phyloP scores from a whole-genome alignment of 1,284 basidiomycete genomes.

The Apiotrichum siamense region DNA sequence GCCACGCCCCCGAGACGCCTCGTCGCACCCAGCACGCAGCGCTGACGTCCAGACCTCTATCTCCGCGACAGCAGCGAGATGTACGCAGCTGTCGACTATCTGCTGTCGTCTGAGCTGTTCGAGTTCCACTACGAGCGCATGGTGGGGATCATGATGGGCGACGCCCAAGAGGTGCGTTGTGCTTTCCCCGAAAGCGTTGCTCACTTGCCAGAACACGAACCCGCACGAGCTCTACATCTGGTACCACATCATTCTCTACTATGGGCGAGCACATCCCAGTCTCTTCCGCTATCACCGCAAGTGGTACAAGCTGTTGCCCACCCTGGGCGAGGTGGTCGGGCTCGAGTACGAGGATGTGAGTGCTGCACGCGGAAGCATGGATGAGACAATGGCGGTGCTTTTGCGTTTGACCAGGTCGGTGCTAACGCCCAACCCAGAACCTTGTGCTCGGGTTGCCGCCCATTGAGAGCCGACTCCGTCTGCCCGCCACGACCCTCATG shows the following conservation, averaged over 20 bases:
- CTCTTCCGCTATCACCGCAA: slow-evolving; percentile 72
- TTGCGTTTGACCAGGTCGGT: neutral
- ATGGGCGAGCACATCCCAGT: slow-evolving; percentile 63
- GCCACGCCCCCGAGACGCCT: no score
- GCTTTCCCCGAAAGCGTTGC: neutral
- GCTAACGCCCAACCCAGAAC: slow-evolving; percentile 20
- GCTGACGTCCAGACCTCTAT: slow-evolving; percentile 60
- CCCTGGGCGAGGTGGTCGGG: slow-evolving; percentile 57
- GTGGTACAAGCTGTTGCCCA: slow-evolving; percentile 73
- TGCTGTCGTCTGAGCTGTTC: slow-evolving; percentile 78
- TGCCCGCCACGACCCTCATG: slow-evolving; percentile 65
- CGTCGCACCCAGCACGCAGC: no score
- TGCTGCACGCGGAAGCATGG: neutral
- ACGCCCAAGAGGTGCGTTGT: slow-evolving; percentile 59
- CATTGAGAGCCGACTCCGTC: slow-evolving; percentile 71
- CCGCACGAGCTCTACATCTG: slow-evolving; percentile 76
- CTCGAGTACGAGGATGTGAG: slow-evolving; percentile 45
- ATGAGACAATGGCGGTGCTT: neutral
- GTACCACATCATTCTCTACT: slow-evolving; percentile 68
- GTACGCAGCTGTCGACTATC: slow-evolving; percentile 65
- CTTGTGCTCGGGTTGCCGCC: slow-evolving; percentile 49
- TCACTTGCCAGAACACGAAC: slow-evolving; percentile 62
- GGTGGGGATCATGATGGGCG: slow-evolving; percentile 64
- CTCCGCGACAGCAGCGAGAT: slow-evolving; percentile 72
- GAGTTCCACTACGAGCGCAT: slow-evolving; percentile 80